phyloP scores from a whole-genome alignment of 441 rosid genomes.

The Adansonia madagascariensis region DNA sequence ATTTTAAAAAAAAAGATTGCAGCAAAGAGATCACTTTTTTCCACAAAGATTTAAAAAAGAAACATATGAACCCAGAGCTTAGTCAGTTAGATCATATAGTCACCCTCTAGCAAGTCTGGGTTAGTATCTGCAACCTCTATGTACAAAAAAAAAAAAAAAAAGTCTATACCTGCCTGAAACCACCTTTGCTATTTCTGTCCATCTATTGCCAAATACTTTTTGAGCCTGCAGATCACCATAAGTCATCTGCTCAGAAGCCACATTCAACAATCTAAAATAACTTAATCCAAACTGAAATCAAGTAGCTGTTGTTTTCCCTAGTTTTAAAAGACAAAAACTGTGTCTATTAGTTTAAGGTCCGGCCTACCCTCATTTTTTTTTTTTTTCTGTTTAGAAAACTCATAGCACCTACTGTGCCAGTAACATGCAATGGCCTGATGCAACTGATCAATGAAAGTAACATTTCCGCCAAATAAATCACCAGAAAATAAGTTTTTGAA shows the following conservation, averaged over 20 bases:
- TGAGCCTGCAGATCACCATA: slow-evolving; percentile 69
- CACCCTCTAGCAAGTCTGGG: not conserved
- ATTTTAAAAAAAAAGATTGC: not conserved
- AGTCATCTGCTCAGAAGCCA: slow-evolving; percentile 32
- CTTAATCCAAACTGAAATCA: slow-evolving; percentile 23
- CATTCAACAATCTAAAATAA: slow-evolving; percentile 18
- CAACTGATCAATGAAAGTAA: slow-evolving; percentile 19
- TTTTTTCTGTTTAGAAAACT: slow-evolving; percentile 26
- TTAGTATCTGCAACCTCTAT: not conserved
- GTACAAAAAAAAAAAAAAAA: not conserved
- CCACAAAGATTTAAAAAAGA: not conserved
- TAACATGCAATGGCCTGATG: slow-evolving; percentile 21
- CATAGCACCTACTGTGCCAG: slow-evolving; percentile 12
- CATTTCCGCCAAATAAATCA: not conserved
- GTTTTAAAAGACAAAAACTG: slow-evolving; percentile 26
- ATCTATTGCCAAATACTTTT: slow-evolving; percentile 88
- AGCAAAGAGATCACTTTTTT: slow-evolving; percentile 8
- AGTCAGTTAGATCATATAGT: not conserved
- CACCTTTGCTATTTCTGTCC: slow-evolving; percentile 99
- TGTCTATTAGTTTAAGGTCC: slow-evolving; percentile 30
- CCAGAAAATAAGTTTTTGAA: slow-evolving; percentile 15
- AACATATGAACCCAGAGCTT: not conserved
- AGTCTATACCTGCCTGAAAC: slow-evolving; percentile 89
- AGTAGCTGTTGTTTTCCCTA: slow-evolving; percentile 19
- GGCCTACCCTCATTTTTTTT: slow-evolving; percentile 29